phyloP scores from a whole-genome alignment of 2,329 filamentous ascomycete genomes.

The Scorias spongiosa region DNA sequence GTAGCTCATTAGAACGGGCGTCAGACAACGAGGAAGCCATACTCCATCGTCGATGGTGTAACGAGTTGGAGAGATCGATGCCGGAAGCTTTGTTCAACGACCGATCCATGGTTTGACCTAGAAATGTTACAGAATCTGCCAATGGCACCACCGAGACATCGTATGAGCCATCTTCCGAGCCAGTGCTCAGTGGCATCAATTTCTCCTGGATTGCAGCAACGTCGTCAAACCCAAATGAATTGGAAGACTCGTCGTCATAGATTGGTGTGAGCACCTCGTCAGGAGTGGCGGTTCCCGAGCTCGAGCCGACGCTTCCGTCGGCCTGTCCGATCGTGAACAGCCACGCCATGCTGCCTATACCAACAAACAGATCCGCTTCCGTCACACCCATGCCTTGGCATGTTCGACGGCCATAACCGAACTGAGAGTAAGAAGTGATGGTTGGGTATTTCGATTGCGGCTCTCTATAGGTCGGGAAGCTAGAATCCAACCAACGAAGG shows the following conservation, averaged over 20 bases:
- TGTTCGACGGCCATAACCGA: slow-evolving; percentile 17
- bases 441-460: slow-evolving; percentile 9
- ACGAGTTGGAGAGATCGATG: too few species aligned
- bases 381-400: slow-evolving; percentile 18
- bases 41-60: too few species aligned
- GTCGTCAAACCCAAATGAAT: not conserved
- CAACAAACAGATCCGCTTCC: slow-evolving; percentile 18
- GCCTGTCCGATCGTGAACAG: slow-evolving; percentile 26
- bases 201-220: not conserved
- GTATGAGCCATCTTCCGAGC: slow-evolving; percentile 5
- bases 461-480: slow-evolving; percentile 10
- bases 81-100: too few species aligned
- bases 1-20: not conserved
- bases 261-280: not conserved
- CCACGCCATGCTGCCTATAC: slow-evolving; percentile 31
- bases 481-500: slow-evolving; percentile 10
- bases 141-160: too few species aligned
- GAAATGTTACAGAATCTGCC: too few species aligned
- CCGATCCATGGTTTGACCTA: too few species aligned
- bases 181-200: slow-evolving; percentile 4
- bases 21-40: not conserved
- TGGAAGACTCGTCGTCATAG: not conserved
- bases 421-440: slow-evolving; percentile 11
- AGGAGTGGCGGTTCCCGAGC: not conserved
- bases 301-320: slow-evolving; percentile 1